These are phyloP conservation scores for Mikania micrantha DNA, from an alignment of 129 eudicot genomes.

Conservation along the genomic window DNA sequence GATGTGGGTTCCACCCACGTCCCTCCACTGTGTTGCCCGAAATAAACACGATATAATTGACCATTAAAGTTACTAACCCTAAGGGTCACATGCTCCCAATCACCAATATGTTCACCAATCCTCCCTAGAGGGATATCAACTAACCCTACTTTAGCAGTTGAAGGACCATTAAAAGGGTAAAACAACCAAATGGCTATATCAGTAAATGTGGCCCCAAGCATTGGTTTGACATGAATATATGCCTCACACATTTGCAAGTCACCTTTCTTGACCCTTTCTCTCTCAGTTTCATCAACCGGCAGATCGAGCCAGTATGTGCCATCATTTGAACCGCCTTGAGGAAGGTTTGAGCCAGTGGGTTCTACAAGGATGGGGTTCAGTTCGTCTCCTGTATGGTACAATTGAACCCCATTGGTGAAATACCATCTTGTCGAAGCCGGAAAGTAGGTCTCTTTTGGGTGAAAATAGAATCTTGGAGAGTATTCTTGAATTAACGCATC, in stretches of 20 bases:
- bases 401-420: slow-evolving; percentile 48
- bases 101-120: slow-evolving; percentile 74
- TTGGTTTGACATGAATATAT: slow-evolving; percentile 59
- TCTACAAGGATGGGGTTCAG: slow-evolving; percentile 36
- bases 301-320: slow-evolving; percentile 67
- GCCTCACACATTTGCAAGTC: slow-evolving; percentile 29
- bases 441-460: slow-evolving; percentile 46
- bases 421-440: slow-evolving; percentile 60
- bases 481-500: slow-evolving; percentile 39
- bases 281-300: slow-evolving; percentile 35
- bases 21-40: slow-evolving; percentile 62
- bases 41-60: slow-evolving; percentile 41
- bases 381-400: slow-evolving; percentile 49
- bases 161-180: slow-evolving; percentile 70
- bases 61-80: slow-evolving; percentile 70
- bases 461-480: slow-evolving; percentile 50
- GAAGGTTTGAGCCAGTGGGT: slow-evolving; percentile 54
- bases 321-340: slow-evolving; percentile 60
- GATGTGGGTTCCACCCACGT: slow-evolving; percentile 42
- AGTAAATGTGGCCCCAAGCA: slow-evolving; percentile 59
- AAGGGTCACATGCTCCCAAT: slow-evolving; percentile 80
- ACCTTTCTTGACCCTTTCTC: slow-evolving; percentile 49
- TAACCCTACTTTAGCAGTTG: slow-evolving; percentile 45
- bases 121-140: slow-evolving; percentile 38
- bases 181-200: slow-evolving; percentile 63